phyloP scores from a whole-genome alignment of 2,329 filamentous ascomycete genomes.

The Cytospora chrysosperma region DNA sequence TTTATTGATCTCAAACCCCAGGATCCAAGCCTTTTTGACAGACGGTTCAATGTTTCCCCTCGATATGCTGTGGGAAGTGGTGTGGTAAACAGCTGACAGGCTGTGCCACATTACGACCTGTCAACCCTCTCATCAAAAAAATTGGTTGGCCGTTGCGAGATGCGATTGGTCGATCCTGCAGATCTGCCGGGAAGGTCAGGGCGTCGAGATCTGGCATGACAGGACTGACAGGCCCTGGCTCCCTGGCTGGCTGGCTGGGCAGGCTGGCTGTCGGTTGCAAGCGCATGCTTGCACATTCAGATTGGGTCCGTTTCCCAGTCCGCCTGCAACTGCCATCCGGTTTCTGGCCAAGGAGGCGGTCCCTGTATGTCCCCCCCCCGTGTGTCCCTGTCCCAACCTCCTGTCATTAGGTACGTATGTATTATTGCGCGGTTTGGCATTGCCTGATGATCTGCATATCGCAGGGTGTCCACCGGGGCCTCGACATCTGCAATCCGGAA shows the following conservation, averaged over 20 bases:
- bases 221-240: constrained; percentile 1
- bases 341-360: constrained; percentile 19
- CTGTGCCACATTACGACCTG: constrained; percentile 15
- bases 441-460: constrained; percentile 18
- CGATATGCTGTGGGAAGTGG: constrained; percentile 14
- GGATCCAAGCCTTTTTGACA: constrained; percentile 14
- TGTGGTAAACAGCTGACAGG: constrained; percentile 1
- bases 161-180: constrained; percentile 24
- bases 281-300: constrained; percentile 24
- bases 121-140: constrained; percentile 10
- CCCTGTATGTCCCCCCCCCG: constrained; percentile 1
- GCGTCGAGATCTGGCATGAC: constrained; percentile 25
- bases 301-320: too few relatives aligned
- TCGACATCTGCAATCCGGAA: background rate
- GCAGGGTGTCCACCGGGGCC: constrained; percentile 1
- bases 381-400: constrained; percentile 6
- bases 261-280: constrained; percentile 24
- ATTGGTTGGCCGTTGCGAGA: constrained; percentile 13
- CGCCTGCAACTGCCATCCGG: constrained; percentile 25
- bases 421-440: constrained; percentile 12
- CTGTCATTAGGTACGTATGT: too few relatives aligned
- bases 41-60: background rate
- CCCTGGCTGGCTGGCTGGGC: too few relatives aligned
- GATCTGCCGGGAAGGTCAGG: constrained; percentile 25
- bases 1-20: constrained; percentile 1